Evolutionary conservation across 2,329 filamentous ascomycete species (phyloP).

Genomic region (Talaromyces funiculosus): DNA sequence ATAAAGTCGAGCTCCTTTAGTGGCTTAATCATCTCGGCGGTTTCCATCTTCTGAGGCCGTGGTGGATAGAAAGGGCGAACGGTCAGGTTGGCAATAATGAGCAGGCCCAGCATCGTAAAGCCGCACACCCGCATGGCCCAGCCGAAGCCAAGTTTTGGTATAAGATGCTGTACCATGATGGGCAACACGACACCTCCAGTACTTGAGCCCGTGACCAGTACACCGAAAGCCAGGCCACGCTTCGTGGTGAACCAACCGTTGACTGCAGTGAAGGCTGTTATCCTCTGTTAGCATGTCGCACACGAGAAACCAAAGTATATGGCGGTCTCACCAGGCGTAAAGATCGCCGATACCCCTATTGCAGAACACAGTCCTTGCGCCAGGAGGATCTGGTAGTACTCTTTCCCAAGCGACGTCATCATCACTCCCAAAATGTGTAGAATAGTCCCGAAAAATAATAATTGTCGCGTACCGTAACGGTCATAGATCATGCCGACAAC

Average conservation of each 20-base stretch:
- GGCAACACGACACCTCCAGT: slow-evolving; percentile 50
- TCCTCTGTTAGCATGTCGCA: slow-evolving; percentile 32
- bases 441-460: slow-evolving; percentile 41
- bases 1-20: slow-evolving; percentile 20
- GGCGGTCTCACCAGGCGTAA: neutral
- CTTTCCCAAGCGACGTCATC: slow-evolving; percentile 46
- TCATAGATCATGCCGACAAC: slow-evolving; percentile 51
- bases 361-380: slow-evolving; percentile 43
- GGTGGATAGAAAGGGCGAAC: slow-evolving; percentile 19
- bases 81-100: slow-evolving; percentile 34
- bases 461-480: slow-evolving; percentile 42
- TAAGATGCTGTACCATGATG: slow-evolving; percentile 42
- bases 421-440: slow-evolving; percentile 48
- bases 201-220: slow-evolving; percentile 43
- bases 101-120: slow-evolving; percentile 44
- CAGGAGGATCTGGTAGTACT: slow-evolving; percentile 50
- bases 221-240: slow-evolving; percentile 41
- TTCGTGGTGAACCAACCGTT: slow-evolving; percentile 45
- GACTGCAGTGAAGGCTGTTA: slow-evolving; percentile 43
- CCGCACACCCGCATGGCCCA: slow-evolving; percentile 50
- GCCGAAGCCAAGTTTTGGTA: slow-evolving; percentile 38
- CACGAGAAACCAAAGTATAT: slow-evolving; percentile 31
- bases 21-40: slow-evolving; percentile 19
- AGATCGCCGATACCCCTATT: slow-evolving; percentile 6
- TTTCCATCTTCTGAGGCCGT: slow-evolving; percentile 18